phyloP scores from a whole-genome alignment of 306 rosid genomes.

The Aeschynomene evenia region DNA sequence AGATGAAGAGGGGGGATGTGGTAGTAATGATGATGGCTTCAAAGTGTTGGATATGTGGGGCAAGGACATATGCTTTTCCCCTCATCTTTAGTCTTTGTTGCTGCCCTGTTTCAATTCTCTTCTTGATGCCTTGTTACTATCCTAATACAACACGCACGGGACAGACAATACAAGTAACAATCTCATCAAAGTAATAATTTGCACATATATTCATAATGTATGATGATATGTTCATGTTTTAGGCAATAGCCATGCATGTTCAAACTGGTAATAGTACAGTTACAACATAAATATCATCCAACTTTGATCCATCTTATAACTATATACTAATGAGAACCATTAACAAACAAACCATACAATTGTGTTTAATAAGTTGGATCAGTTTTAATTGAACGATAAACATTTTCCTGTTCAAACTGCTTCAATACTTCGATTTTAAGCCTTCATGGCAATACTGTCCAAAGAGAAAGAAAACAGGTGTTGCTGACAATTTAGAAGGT shows the following conservation, averaged over 20 bases:
- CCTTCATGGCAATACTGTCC: neutral
- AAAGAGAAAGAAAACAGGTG: too few relatives aligned
- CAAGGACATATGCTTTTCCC: constrained; percentile 31
- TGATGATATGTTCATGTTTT: constrained; percentile 28
- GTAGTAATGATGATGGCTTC: constrained; percentile 49
- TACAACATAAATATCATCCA: too few relatives aligned
- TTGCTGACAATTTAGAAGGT: too few relatives aligned
- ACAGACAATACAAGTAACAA: neutral
- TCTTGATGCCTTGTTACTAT: constrained; percentile 11
- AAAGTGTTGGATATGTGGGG: constrained; percentile 52
- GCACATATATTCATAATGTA: neutral
- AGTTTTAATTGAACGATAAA: too few relatives aligned
- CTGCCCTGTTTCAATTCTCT: neutral
- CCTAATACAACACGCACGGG: constrained; percentile 12
- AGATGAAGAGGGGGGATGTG: constrained; percentile 25
- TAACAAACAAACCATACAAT: too few relatives aligned
- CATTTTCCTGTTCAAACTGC: too few relatives aligned
- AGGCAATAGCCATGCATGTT: constrained; percentile 9
- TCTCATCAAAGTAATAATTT: neutral
- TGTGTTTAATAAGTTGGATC: too few relatives aligned
- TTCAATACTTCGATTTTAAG: neutral
- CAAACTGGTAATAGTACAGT: too few relatives aligned
- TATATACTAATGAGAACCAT: too few relatives aligned
- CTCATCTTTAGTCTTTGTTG: constrained; percentile 25
- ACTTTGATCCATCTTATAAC: too few relatives aligned